Evolutionary conservation across 768 basidiomycete genomes (phyloP), one percentile per base, ranked within the genome.

Genomic region (Tremella mesenterica): DNA sequence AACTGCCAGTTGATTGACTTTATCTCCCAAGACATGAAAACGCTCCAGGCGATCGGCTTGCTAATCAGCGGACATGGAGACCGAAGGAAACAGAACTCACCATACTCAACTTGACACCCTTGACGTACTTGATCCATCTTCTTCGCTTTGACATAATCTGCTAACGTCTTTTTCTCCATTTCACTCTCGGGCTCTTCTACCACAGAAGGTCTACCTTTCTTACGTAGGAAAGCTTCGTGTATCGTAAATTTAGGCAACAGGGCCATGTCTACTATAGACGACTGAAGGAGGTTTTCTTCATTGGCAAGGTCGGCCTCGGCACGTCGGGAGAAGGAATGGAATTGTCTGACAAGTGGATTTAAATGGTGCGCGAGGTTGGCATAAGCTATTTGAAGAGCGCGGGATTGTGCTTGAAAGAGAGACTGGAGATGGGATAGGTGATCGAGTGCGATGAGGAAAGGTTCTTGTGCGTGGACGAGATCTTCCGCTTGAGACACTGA

Each of bases 51-150:
- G 69, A 6, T 63, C 60, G 23, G 63, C 68, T 65, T 9, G 21
- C 29, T 4, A 13, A 21, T 44, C 44, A 59, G 21, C 39, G 28
- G 10, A 7, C n/a, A n/a, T n/a, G n/a, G 0, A 29, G 10, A 21
- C 6, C 23, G 4, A 23, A 31, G 7, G 16, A 38, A 23, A 18
- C 0, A 10, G 3, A 28, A 61, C 68, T 45, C 44, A 67, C 69
- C 67, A 53, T 69, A 61, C 5, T 58, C 54, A 5, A 38, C 47
- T 31, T 56, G 48, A 58, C 70, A 71, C 9, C 49, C 58, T 16
- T 69, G 64, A 21, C 60, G 39, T 29, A 73, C 72, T 38, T 61
- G 58, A 55, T 65, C 58, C 72, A 73, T 71, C 60, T 65, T 63
- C 28, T 53, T 39, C 9, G 50, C 48, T 58, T 65, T 65, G 10